Percentiles rank a stretch among this genome's conserved stretches.
phyloP scores from a whole-genome alignment of 164 flowering plant genomes.

The Brasenia schreberi region DNA sequence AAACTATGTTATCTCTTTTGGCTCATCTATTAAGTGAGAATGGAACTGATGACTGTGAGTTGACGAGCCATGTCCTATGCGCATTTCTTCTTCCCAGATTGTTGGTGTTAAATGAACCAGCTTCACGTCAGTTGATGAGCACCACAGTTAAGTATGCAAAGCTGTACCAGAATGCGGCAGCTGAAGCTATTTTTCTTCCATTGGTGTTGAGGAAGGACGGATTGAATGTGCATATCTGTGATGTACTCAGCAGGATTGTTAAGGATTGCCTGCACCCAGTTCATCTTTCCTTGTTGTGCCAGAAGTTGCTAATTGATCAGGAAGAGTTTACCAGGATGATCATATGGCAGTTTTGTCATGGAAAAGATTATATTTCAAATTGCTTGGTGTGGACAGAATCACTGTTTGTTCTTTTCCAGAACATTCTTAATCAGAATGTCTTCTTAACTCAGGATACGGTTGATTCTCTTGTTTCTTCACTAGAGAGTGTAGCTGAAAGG shows the following conservation, averaged over 20 bases:
- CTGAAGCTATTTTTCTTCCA: constrained; percentile 45
- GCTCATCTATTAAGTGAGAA: constrained; percentile 25
- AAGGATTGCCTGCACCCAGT: constrained; percentile 68
- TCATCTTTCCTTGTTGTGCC: constrained; percentile 70
- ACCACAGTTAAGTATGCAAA: constrained; percentile 46
- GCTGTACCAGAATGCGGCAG: constrained; percentile 53
- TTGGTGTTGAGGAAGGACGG: constrained; percentile 37
- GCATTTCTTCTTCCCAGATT: constrained; percentile 54
- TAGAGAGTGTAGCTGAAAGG: constrained; percentile 18
- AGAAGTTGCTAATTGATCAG: constrained; percentile 36
- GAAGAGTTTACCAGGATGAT: constrained; percentile 11
- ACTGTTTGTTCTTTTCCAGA: constrained; percentile 44
- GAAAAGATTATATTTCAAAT: constrained; percentile 20
- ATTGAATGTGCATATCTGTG: constrained; percentile 40
- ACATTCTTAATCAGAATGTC: constrained; percentile 43
- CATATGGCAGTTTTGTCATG: constrained; percentile 43
- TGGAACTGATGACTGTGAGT: constrained; percentile 19
- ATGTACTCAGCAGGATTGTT: constrained; percentile 39
- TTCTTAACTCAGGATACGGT: constrained; percentile 42
- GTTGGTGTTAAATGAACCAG: constrained; percentile 37
- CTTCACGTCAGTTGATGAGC: constrained; percentile 42
- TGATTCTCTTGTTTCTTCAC: constrained; percentile 29
- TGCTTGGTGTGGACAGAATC: constrained; percentile 71
- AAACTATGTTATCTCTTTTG: constrained; percentile 38
- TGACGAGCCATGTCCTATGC: constrained; percentile 55